phyloP scores from a whole-genome alignment of 306 rosid genomes.

The Trifolium subterraneum region DNA sequence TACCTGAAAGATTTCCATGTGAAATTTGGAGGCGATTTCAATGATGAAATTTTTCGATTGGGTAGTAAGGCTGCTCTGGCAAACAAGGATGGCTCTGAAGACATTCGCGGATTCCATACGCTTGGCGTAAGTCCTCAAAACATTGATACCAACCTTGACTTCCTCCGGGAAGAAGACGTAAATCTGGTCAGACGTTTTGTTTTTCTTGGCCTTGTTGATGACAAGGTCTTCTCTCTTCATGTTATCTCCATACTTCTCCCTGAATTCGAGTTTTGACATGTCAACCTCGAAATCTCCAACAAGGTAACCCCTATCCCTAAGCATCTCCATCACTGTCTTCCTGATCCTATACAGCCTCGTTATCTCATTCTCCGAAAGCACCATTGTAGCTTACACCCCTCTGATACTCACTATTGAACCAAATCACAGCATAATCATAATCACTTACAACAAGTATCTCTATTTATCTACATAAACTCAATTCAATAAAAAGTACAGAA shows the following conservation, averaged over 20 bases:
- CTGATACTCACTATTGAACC: neutral
- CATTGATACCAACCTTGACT: constrained; percentile 62
- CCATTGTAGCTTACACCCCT: constrained; percentile 48
- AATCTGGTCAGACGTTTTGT: constrained; percentile 57
- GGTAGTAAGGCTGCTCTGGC: constrained; percentile 63
- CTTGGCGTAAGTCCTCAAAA: constrained; percentile 56
- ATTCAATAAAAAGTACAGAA: neutral
- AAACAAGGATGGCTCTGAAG: constrained; percentile 65
- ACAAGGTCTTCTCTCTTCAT: constrained; percentile 77
- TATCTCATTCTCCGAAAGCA: constrained; percentile 59
- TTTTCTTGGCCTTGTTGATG: constrained; percentile 61
- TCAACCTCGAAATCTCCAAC: constrained; percentile 65
- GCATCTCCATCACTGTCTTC: constrained; percentile 77
- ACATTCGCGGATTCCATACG: constrained; percentile 82
- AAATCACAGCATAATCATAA: neutral
- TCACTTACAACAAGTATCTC: neutral
- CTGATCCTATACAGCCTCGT: constrained; percentile 50
- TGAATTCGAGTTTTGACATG: constrained; percentile 61
- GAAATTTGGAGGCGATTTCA: constrained; percentile 58
- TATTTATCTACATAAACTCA: neutral
- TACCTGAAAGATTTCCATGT: constrained; percentile 81
- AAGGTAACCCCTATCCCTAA: constrained; percentile 60
- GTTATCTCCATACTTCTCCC: constrained; percentile 43
- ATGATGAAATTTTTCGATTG: constrained; percentile 46
- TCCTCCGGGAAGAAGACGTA: constrained; percentile 80